These are phyloP conservation scores for Phalaenopsis aphrodite DNA, from an alignment of 106 monocot species.

Conservation along the genomic window DNA sequence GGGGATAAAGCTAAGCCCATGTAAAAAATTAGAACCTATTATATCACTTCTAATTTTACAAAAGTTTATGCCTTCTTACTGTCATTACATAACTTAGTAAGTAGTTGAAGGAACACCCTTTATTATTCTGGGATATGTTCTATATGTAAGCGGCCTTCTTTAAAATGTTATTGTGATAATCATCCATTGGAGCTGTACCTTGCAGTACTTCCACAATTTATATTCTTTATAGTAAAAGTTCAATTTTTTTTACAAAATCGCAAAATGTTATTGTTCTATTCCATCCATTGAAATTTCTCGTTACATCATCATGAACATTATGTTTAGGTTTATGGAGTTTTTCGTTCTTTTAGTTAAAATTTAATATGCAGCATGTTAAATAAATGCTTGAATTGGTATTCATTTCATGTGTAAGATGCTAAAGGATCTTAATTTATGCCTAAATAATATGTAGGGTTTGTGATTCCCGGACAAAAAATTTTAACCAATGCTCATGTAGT, in stretches of 20 bases:
- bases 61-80: background rate
- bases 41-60: background rate
- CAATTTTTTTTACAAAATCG: background rate
- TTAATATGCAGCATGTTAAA: background rate
- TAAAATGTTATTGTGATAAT: background rate
- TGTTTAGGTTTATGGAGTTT: background rate
- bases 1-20: background rate
- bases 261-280: background rate
- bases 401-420: background rate
- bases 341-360: background rate
- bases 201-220: background rate
- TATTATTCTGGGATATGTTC: background rate
- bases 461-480: constrained; percentile 66
- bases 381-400: background rate
- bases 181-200: background rate
- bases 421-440: background rate
- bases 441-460: constrained; percentile 62
- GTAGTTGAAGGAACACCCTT: background rate
- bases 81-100: background rate
- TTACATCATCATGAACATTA: background rate
- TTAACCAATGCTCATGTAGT: constrained; percentile 98
- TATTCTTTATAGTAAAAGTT: background rate
- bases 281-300: background rate
- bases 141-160: background rate
- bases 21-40: background rate